Evolutionary conservation across 2,329 filamentous ascomycete species (phyloP).

Genomic region (Taxawa tesnikishii): DNA sequence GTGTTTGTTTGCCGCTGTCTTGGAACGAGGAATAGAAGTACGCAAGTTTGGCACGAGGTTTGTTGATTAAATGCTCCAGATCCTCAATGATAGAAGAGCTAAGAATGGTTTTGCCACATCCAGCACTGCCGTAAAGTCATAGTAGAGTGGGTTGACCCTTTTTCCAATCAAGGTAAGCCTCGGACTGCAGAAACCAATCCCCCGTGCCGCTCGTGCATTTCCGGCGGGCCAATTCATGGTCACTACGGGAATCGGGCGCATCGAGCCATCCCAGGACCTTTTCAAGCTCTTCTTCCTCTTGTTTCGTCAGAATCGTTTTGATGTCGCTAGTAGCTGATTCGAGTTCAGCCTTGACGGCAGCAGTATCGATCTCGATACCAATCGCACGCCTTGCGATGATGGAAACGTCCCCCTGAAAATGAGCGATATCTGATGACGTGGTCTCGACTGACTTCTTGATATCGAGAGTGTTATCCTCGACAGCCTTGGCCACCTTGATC

Average conservation of each 20-base stretch:
- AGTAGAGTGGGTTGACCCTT: constrained; percentile 7
- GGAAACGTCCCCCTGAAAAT: no score
- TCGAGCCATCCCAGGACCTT: constrained; percentile 10
- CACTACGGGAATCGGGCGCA: constrained; percentile 11
- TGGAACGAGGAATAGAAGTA: constrained; percentile 13
- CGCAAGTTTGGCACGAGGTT: no score
- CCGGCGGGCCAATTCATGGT: constrained; percentile 9
- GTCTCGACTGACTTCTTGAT: no score
- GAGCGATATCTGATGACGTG: no score
- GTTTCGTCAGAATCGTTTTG: no score
- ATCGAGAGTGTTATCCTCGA: no score
- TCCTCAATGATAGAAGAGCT: constrained; percentile 11
- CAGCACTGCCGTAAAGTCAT: constrained; percentile 13
- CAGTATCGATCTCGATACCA: no score
- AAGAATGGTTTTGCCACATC: constrained; percentile 14
- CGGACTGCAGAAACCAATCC: constrained; percentile 9
- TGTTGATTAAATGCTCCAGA: constrained; percentile 6
- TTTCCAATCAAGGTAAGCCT: constrained; percentile 10
- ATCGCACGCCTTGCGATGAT: no score
- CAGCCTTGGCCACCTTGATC: no score
- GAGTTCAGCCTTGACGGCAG: no score
- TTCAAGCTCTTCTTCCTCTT: no score
- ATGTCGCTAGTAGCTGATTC: no score
- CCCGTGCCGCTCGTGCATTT: constrained; percentile 6
- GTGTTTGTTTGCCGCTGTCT: constrained; percentile 11